Base-by-base conservation (phyloP, 331 rosid genomes). In the Prunus yedoensis region DNA sequence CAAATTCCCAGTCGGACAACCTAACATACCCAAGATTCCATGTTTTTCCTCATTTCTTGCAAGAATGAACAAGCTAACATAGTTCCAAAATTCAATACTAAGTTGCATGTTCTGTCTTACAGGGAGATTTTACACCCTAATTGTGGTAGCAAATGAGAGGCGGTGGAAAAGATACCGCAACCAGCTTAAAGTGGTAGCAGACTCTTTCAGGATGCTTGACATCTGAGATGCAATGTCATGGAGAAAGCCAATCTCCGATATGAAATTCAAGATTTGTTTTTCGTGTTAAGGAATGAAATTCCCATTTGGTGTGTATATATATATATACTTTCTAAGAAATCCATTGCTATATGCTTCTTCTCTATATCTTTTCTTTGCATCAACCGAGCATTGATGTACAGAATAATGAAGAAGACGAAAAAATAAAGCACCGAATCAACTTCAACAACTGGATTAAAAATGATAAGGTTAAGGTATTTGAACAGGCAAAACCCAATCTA, bases 121-220 rank as follows among this genome's bases (percentile, higher is more conserved):
- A 90, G 97, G 89, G 69, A 90, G 97, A 81, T 92, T 80, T 85
- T 90, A 95, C 83, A 90, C 98, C 2, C 84, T 90, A 66, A 76
- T 87, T 69, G 99, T 95, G 57, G 97, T 82, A 70, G 99, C 99
- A 35, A 87, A 88, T 79, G 96, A 92, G 65, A 92, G 97, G 82
- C 86, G 97, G 52, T 94, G 99, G 99, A 95, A 66, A 82, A 90
- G 97, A 81, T 70, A 79, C 43, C 80, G 97, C 45, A 82, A 89
- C 65, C 73, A 87, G 87, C 97, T 92, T 51, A 89, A 90, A 89
- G 97, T 90, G 78, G 97, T 92, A 1, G 99, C 99, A 4, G 97
- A 95, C 78, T 95, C 99, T 46, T 95, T 95, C 81, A 89, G 86
- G 68, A 78, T 95, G 72, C 75, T 95, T n/a, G 97, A 95, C 86